Evolutionary conservation across 2,329 filamentous ascomycete species (phyloP).

Genomic region (Xylariaceae sp.): DNA sequence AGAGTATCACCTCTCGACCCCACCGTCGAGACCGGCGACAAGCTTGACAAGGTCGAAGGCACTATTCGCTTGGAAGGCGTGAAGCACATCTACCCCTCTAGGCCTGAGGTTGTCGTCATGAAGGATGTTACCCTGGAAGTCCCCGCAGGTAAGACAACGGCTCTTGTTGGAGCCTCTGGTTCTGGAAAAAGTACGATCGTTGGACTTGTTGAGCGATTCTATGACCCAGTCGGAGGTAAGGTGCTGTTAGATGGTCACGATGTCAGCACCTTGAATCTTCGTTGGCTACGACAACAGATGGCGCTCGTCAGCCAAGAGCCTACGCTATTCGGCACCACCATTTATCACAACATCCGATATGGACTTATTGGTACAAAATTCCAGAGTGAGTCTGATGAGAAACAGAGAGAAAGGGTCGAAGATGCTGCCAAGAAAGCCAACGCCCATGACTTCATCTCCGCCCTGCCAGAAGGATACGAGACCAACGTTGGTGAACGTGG

Average conservation of each 20-base stretch:
- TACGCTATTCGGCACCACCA: slow-evolving; percentile 82
- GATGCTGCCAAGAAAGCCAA: slow-evolving; percentile 88
- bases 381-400: slow-evolving; percentile 64
- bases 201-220: slow-evolving; percentile 89
- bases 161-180: slow-evolving; percentile 88
- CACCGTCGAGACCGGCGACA: slow-evolving; percentile 64
- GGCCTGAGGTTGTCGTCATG: slow-evolving; percentile 87
- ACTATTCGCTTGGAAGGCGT: slow-evolving; percentile 76
- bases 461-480: slow-evolving; percentile 82
- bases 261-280: slow-evolving; percentile 75
- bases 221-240: slow-evolving; percentile 76
- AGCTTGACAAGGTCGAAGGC: slow-evolving; percentile 68
- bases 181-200: slow-evolving; percentile 95
- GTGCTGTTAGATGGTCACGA: slow-evolving; percentile 81
- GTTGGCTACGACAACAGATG: slow-evolving; percentile 89
- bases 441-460: slow-evolving; percentile 83
- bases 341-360: slow-evolving; percentile 85
- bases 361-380: slow-evolving; percentile 81
- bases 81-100: slow-evolving; percentile 91
- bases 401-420: slow-evolving; percentile 66
- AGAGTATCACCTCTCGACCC: slow-evolving; percentile 81
- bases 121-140: slow-evolving; percentile 74
- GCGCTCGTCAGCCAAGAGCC: slow-evolving; percentile 92
- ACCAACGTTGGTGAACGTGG: slow-evolving; percentile 95
- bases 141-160: slow-evolving; percentile 86